Percentiles rank a stretch among this genome's conserved stretches.
Conservation (phyloP, 1,139 yeast species). For the Candida sanyaensis region DNA sequence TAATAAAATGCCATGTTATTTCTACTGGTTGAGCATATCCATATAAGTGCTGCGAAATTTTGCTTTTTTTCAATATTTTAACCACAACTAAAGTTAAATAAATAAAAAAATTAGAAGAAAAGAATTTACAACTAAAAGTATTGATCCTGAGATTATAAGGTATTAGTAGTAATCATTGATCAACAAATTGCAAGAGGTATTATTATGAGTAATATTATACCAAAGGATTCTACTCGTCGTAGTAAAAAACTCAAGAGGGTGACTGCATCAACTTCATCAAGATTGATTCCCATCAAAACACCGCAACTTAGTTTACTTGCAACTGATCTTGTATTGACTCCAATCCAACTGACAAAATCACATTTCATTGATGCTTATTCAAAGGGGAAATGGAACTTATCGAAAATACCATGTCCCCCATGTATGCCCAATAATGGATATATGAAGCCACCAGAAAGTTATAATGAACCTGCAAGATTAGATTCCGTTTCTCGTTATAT, state of each 20-base stretch:
- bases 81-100: background rate
- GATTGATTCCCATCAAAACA: background rate
- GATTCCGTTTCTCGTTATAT: conserved; percentile 44
- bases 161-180: too few species aligned
- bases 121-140: background rate
- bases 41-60: conserved; percentile 1
- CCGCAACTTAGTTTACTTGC: conserved; percentile 3
- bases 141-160: too few species aligned
- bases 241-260: conserved; percentile 1
- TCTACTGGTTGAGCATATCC: background rate
- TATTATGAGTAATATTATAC: conserved; percentile 1
- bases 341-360: conserved; percentile 50
- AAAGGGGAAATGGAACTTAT: conserved; percentile 57
- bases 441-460: conserved; percentile 61
- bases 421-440: conserved; percentile 50
- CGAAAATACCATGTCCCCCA: conserved; percentile 56
- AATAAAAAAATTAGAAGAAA: background rate
- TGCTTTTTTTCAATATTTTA: background rate
- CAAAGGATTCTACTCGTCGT: background rate
- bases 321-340: conserved; percentile 20
- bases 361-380: conserved; percentile 66
- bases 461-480: conserved; percentile 43
- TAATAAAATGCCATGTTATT: too few species aligned
- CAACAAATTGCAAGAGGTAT: too few species aligned
- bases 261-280: background rate